These are phyloP conservation scores for Microbotryum saponariae DNA, from an alignment of 1,284 basidiomycete genomes.

Conservation along the genomic window DNA sequence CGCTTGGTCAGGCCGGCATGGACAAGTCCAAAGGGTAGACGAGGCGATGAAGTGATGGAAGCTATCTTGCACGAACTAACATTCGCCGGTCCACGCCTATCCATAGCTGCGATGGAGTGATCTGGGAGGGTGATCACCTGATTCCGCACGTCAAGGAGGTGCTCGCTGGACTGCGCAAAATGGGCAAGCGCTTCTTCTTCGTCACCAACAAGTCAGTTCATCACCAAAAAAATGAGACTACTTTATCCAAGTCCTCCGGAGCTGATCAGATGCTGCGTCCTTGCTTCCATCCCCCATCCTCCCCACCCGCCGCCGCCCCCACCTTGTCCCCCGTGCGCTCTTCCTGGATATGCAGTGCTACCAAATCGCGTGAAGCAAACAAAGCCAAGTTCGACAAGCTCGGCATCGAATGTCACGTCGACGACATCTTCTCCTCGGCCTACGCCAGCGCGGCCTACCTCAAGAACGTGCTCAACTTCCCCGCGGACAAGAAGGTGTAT, in stretches of 20 bases:
- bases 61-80: neutral
- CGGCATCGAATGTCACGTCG: constrained; percentile 73
- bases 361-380: constrained; percentile 78
- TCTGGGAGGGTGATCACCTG: constrained; percentile 36
- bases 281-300: too few species aligned
- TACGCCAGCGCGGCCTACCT: constrained; percentile 92
- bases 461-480: constrained; percentile 65
- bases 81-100: neutral
- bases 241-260: neutral
- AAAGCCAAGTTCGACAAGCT: constrained; percentile 87
- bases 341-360: constrained; percentile 48
- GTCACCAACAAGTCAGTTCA: constrained; percentile 28
- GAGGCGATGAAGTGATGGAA: constrained; percentile 1
- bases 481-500: constrained; percentile 88
- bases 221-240: neutral
- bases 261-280: neutral
- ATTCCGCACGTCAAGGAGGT: constrained; percentile 28
- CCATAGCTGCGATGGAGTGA: constrained; percentile 30
- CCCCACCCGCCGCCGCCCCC: too few species aligned
- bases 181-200: constrained; percentile 61
- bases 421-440: constrained; percentile 93
- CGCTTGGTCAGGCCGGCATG: neutral
- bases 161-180: constrained; percentile 27
- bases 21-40: neutral
- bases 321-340: constrained; percentile 60